Conservation (phyloP, 768 basidiomycete species). For the Astraeus odoratus region DNA sequence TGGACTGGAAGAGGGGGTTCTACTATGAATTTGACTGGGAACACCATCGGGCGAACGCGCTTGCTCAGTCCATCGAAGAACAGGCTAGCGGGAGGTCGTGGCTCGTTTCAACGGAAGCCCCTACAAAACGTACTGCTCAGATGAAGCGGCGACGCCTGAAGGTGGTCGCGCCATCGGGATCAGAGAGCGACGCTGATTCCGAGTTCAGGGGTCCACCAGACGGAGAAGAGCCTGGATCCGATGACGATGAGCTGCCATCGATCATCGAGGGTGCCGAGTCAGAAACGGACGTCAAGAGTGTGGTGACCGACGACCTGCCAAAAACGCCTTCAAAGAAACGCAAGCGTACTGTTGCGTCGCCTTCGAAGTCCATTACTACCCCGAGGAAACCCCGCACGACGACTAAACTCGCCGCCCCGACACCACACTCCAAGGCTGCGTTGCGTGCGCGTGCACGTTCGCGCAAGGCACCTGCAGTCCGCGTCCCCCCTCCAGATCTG, state of each 20-base stretch:
- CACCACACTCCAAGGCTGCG: constrained; percentile 71
- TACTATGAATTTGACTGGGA: constrained; percentile 62
- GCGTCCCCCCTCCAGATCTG: constrained; percentile 30
- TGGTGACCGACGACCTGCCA: constrained; percentile 25
- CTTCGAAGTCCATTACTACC: constrained; percentile 22
- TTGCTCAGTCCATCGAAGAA: constrained; percentile 21
- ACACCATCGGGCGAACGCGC: constrained; percentile 35
- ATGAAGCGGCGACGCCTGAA: constrained; percentile 20
- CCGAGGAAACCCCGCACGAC: constrained; percentile 29
- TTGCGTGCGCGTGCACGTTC: constrained; percentile 39
- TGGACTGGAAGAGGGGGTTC: constrained; percentile 50
- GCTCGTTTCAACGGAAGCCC: constrained; percentile 33
- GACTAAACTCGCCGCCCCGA: constrained; percentile 50
- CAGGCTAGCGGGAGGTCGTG: constrained; percentile 37
- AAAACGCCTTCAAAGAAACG: constrained; percentile 53
- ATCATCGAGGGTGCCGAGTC: constrained; percentile 10
- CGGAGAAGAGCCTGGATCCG: constrained; percentile 11
- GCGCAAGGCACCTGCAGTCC: constrained; percentile 24
- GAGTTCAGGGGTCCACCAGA: constrained; percentile 14
- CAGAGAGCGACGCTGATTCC: constrained; percentile 16
- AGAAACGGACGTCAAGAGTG: constrained; percentile 22
- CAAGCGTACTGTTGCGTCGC: constrained; percentile 29
- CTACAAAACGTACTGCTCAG: constrained; percentile 7
- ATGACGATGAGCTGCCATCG: constrained; percentile 19
- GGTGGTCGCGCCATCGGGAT: constrained; percentile 14